Evolutionary conservation across 192 early-diverging fungal genomes (phyloP), one percentile per base, ranked within the genome.

Genomic region (Umbelopsis ramanniana): DNA sequence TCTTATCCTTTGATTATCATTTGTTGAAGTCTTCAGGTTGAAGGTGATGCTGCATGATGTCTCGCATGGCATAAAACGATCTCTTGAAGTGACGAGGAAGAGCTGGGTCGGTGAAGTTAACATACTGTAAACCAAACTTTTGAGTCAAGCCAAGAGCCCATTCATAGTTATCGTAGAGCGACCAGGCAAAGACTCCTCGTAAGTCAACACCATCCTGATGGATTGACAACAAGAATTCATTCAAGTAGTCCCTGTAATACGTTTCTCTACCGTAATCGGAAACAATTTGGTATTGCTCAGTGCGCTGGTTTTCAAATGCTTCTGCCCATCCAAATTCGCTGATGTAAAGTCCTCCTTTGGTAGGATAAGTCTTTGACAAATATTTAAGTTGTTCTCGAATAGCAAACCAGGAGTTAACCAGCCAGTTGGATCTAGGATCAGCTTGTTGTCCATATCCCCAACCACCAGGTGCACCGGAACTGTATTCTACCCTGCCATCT

Each of bases 261-360:
- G 57, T 37, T 63, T 63, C 57, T 63, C 57, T 29, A 14, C 57
- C 57, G 17, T 63, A 63, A 12, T 63, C 57, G 12, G 57, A 63
- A 6, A 63, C 57, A 63, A 63, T 63, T 19, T 63, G 57, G 19
- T 63, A 63, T 29, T 35, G 57, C 7, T 63, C 57, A 38, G 57
- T 63, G 26, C 57, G 57, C n/a, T 63, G 57, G 19, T 63, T 63
- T 63, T 63, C 57, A 19, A 63, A 63, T 19, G 57, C 57, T 29
- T 63, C 57, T 1, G 57, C 57, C 57, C 57, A 63, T 22, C 57
- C 57, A 19, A n/a, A 63, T 33, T 63, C 57, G 35, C 57, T 63
- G 17, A 63, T 37, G 12, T 63, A 63, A 15, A 63, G 26, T 15
- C 57, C 57, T 37, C 57, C 57, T 19, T 63, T 63, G 33, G 57